phyloP scores from a whole-genome alignment of 345 rosid species.

The Trapa bicornis region DNA sequence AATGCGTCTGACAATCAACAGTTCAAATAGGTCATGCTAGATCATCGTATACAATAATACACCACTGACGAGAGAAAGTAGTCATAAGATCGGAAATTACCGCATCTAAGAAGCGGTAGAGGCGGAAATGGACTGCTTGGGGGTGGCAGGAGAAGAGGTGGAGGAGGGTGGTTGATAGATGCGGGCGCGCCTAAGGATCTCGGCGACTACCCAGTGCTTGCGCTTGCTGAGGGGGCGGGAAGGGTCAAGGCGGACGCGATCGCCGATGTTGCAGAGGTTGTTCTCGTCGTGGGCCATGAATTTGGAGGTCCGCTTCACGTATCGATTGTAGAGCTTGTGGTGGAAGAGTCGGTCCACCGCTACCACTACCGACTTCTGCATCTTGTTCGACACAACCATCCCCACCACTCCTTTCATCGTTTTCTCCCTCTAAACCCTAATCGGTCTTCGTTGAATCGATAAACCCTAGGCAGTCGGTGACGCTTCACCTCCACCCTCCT shows the following conservation, averaged over 20 bases:
- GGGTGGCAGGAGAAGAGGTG: conserved; percentile 21
- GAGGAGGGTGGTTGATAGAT: conserved; percentile 44
- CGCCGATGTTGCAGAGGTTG: conserved; percentile 69
- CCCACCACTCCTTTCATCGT: conserved; percentile 41
- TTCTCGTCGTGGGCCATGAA: conserved; percentile 94
- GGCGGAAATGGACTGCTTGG: conserved; percentile 4
- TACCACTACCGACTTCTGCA: conserved; percentile 74
- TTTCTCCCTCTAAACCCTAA: background rate
- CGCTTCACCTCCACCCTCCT: no score
- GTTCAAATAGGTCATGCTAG: background rate
- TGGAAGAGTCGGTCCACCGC: conserved; percentile 83
- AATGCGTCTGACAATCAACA: background rate
- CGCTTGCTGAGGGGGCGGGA: conserved; percentile 92
- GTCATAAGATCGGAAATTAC: background rate
- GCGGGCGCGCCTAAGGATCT: conserved; percentile 75
- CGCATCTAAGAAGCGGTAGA: background rate
- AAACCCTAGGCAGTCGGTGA: no score
- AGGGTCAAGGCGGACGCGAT: conserved; percentile 63
- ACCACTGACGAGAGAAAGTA: background rate
- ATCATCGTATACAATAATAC: background rate
- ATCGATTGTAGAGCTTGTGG: conserved; percentile 63
- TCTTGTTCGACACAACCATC: conserved; percentile 59
- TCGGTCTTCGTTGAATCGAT: no score
- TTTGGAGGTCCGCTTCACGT: conserved; percentile 82
- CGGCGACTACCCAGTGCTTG: conserved; percentile 86